These are phyloP conservation scores for Pyrus communis DNA, from an alignment of 306 rosid species.

Conservation along the genomic window DNA sequence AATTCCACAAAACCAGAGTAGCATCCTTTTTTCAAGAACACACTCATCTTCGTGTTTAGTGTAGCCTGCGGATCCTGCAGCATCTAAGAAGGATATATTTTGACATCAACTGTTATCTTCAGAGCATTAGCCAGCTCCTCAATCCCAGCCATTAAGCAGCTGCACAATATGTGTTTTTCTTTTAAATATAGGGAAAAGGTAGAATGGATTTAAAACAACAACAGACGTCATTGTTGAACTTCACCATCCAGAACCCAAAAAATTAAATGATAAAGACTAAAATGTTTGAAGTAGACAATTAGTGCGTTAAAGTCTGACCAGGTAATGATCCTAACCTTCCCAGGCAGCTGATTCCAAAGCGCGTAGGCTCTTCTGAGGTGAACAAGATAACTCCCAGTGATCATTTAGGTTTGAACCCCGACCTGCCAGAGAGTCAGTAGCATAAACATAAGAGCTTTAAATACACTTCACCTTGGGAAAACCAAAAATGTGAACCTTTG, in stretches of 20 bases:
- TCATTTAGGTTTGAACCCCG: conserved; percentile 74
- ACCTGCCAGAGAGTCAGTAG: conserved; percentile 42
- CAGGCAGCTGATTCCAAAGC: conserved; percentile 88
- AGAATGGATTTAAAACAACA: background rate
- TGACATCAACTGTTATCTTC: conserved; percentile 60
- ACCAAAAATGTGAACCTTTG: background rate
- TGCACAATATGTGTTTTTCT: conserved; percentile 25
- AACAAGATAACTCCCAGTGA: conserved; percentile 76
- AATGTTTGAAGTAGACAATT: background rate
- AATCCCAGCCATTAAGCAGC: conserved; percentile 81
- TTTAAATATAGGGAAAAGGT: conserved; percentile 16
- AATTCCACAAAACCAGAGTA: conserved; percentile 90
- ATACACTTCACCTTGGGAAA: background rate
- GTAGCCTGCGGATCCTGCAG: conserved; percentile 80
- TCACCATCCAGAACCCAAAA: background rate
- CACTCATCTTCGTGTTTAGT: conserved; percentile 50
- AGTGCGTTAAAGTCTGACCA: conserved; percentile 1
- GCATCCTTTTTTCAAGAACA: conserved; percentile 60
- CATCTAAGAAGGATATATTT: conserved; percentile 70
- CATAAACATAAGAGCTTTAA: background rate
- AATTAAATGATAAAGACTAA: background rate
- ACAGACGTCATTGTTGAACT: background rate
- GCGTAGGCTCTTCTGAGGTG: conserved; percentile 98
- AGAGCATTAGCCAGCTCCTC: conserved; percentile 56
- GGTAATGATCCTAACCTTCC: conserved; percentile 59